phyloP scores from a whole-genome alignment of 371 early-diverging fungal species.

The Phascolomyces articulosus region DNA sequence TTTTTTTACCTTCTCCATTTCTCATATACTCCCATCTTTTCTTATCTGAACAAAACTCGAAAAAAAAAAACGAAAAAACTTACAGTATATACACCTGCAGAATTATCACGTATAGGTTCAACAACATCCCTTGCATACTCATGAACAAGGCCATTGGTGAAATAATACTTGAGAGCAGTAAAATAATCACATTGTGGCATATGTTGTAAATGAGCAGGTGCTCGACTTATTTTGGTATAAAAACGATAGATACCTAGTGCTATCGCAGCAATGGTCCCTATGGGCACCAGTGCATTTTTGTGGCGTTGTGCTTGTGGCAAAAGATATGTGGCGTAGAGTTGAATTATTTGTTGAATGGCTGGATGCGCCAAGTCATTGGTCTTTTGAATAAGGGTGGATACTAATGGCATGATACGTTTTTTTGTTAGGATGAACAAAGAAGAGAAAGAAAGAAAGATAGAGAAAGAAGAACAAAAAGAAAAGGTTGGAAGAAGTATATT shows the following conservation, averaged over 20 bases:
- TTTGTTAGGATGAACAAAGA: neutral
- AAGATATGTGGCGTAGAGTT: neutral
- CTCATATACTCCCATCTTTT: too few relatives aligned
- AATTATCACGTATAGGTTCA: slow-evolving; percentile 3
- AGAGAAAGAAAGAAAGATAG: neutral
- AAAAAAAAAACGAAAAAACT: too few relatives aligned
- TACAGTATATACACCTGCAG: slow-evolving; percentile 15
- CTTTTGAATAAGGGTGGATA: slow-evolving; percentile 2
- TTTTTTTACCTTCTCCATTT: too few relatives aligned
- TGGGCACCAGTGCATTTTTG: neutral
- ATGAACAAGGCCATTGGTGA: slow-evolving; percentile 7
- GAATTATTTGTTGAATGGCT: neutral
- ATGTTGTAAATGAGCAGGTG: slow-evolving; percentile 13
- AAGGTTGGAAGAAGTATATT: too few relatives aligned
- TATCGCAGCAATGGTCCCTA: neutral
- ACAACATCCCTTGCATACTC: slow-evolving; percentile 11
- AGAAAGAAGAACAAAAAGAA: neutral
- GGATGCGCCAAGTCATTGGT: neutral
- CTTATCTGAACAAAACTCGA: too few relatives aligned
- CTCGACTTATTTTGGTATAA: slow-evolving; percentile 1
- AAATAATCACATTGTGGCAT: slow-evolving; percentile 12
- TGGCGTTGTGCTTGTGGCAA: slow-evolving; percentile 4
- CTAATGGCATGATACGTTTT: neutral
- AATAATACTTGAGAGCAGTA: slow-evolving; percentile 6
- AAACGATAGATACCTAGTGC: neutral